These are phyloP conservation scores for Mycena crocata DNA, from an alignment of 768 basidiomycete species.

Conservation along the genomic window DNA sequence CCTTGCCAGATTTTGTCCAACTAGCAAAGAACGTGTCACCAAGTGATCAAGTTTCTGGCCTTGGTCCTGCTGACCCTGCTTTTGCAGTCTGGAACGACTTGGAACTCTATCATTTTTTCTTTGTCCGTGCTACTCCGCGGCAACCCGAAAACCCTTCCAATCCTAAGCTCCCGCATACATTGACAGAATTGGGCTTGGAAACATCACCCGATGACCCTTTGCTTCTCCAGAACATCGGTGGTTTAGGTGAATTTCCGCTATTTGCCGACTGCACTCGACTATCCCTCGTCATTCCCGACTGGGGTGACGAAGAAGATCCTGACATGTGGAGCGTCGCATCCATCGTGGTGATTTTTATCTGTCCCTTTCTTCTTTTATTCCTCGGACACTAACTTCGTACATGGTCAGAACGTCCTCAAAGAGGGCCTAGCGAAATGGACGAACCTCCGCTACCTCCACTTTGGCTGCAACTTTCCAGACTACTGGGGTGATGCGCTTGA, in stretches of 20 bases:
- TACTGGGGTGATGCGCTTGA: background rate
- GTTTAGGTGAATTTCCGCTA: conserved; percentile 1
- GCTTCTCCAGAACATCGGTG: background rate
- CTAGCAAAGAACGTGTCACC: background rate
- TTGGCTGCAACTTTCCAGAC: background rate
- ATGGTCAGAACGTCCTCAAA: background rate
- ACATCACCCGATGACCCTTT: background rate
- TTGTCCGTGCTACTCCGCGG: background rate
- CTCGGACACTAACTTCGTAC: too few species aligned
- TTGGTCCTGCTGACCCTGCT: background rate
- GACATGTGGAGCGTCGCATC: background rate
- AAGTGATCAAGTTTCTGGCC: background rate
- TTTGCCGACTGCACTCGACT: conserved; percentile 9
- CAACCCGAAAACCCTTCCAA: background rate
- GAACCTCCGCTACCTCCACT: background rate
- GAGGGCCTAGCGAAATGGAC: conserved; percentile 1
- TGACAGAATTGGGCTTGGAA: background rate
- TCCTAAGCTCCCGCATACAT: background rate
- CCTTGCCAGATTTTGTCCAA: conserved; percentile 1
- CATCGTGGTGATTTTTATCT: background rate
- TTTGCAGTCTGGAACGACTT: background rate
- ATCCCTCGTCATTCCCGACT: conserved; percentile 1
- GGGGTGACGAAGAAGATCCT: background rate
- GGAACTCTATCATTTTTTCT: background rate
- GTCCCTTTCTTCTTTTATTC: background rate